phyloP scores from a whole-genome alignment of 306 rosid genomes.

The Trifolium fragiferum region DNA sequence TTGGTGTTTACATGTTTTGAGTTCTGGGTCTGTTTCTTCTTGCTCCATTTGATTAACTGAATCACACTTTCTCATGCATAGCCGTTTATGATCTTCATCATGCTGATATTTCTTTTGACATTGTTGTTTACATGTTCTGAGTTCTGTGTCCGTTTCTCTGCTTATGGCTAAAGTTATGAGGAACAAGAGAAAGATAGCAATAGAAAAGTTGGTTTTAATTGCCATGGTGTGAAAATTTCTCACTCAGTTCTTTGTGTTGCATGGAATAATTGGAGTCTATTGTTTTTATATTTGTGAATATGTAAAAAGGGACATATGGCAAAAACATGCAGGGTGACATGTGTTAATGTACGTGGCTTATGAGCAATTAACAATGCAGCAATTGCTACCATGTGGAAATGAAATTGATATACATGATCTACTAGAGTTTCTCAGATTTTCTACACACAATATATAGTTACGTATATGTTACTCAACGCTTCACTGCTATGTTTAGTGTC shows the following conservation, averaged over 20 bases:
- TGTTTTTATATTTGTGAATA: too few relatives aligned
- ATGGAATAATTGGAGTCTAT: background rate
- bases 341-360: conserved; percentile 21
- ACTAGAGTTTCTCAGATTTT: background rate
- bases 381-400: conserved; percentile 22
- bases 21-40: conserved; percentile 58
- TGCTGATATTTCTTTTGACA: conserved; percentile 54
- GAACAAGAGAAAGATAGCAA: conserved; percentile 19
- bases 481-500: too few relatives aligned
- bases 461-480: too few relatives aligned
- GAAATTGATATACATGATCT: background rate
- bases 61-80: conserved; percentile 52
- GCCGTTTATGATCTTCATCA: conserved; percentile 25
- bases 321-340: conserved; percentile 28
- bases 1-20: conserved; percentile 58
- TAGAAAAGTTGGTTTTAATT: conserved; percentile 23
- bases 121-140: conserved; percentile 57
- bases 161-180: conserved; percentile 12
- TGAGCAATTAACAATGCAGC: background rate
- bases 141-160: conserved; percentile 52
- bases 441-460: too few relatives aligned
- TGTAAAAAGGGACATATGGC: background rate
- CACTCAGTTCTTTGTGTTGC: background rate
- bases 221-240: conserved; percentile 29
- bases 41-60: conserved; percentile 42